Evolutionary conservation across 192 early-diverging fungal species (phyloP).

Genomic region (Backusella australiensis): DNA sequence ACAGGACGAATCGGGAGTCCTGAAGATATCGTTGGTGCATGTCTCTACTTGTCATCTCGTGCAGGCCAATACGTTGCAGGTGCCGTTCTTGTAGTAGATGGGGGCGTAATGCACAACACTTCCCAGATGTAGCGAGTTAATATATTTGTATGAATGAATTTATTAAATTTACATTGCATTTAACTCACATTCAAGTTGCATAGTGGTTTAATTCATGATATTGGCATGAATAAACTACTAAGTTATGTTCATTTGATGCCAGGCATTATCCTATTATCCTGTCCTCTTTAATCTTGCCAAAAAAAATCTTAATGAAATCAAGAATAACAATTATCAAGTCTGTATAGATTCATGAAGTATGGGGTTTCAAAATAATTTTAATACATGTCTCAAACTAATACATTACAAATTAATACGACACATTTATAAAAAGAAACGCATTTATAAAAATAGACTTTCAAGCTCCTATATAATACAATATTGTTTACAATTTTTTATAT

Average conservation of each 20-base stretch:
- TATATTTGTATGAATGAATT: not conserved
- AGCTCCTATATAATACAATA: not conserved
- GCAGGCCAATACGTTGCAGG: slow-evolving; percentile 67
- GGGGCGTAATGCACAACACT: slow-evolving; percentile 21
- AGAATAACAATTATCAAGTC: too few relatives aligned
- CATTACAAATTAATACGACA: not conserved
- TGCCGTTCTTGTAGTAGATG: slow-evolving; percentile 30
- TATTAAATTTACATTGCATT: not conserved
- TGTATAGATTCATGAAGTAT: not conserved
- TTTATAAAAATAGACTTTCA: slow-evolving; percentile 1
- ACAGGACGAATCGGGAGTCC: slow-evolving; percentile 75
- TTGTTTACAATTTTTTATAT: slow-evolving; percentile 5
- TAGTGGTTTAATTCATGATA: not conserved
- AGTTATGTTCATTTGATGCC: not conserved
- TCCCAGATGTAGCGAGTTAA: slow-evolving; percentile 9
- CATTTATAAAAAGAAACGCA: not conserved
- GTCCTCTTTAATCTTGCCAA: too few relatives aligned
- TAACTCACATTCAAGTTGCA: not conserved
- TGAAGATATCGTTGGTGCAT: slow-evolving; percentile 85
- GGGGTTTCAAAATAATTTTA: not conserved
- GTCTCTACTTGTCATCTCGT: slow-evolving; percentile 72
- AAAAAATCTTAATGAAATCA: too few relatives aligned
- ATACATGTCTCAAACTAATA: not conserved
- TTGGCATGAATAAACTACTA: not conserved
- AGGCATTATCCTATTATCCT: too few relatives aligned